These are phyloP conservation scores for Chlorella vulgaris DNA, from an alignment of 139 green algal species.

Conservation along the genomic window DNA sequence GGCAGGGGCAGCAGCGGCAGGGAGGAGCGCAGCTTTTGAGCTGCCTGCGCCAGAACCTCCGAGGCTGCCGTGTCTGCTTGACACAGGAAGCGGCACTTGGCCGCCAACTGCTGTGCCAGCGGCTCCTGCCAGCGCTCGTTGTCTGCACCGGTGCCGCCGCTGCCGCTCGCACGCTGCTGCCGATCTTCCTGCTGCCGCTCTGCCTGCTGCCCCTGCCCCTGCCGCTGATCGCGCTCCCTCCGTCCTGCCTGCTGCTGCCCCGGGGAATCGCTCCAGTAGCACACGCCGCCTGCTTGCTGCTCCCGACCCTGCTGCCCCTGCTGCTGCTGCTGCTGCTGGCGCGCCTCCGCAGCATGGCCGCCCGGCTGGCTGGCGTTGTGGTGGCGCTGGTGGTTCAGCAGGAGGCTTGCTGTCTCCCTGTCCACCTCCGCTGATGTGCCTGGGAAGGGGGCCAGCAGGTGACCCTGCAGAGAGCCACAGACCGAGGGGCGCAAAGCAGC, in stretches of 20 bases:
- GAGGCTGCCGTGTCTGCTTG: neutral
- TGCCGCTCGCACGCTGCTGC: neutral
- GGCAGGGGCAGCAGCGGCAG: conserved; percentile 57
- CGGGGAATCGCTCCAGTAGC: neutral
- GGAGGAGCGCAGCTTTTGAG: conserved; percentile 16
- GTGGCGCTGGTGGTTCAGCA: neutral
- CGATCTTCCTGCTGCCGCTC: neutral
- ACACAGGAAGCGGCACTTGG: conserved; percentile 28
- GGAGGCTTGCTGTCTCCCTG: neutral
- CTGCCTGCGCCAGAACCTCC: neutral
- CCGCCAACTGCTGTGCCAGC: conserved; percentile 1
- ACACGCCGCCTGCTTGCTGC: neutral
- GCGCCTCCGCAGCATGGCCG: neutral
- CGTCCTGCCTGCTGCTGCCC: conserved; percentile 16
- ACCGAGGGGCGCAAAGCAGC: too few species aligned
- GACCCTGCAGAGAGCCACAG: conserved; percentile 1
- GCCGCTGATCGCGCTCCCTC: neutral
- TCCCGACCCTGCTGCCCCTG: neutral
- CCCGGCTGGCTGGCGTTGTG: neutral
- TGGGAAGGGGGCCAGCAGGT: conserved; percentile 26
- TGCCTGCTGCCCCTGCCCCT: conserved; percentile 16
- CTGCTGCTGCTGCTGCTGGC: neutral
- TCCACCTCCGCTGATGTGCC: neutral
- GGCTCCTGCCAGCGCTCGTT: conserved; percentile 1
- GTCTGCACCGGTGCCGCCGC: neutral